Percentiles rank a stretch among this genome's conserved stretches.
Evolutionary conservation across 345 rosid genomes (phyloP).

Genomic region (Brassica incana): DNA sequence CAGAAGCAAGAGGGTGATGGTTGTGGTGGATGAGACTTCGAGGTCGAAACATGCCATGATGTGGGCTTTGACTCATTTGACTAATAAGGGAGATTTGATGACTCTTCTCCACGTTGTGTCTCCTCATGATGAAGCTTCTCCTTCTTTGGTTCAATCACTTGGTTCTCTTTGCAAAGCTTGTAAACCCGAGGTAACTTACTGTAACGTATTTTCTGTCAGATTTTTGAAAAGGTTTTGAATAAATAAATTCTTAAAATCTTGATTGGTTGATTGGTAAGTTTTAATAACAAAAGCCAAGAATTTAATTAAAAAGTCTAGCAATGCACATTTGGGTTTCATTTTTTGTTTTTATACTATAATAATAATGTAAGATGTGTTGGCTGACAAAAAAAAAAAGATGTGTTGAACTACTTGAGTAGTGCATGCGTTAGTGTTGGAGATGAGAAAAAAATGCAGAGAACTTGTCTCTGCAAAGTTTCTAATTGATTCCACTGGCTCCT

Average conservation of each 20-base stretch:
- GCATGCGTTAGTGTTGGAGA: slow-evolving; percentile 34
- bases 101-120: slow-evolving; percentile 68
- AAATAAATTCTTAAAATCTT: neutral
- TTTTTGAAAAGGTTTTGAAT: neutral
- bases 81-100: slow-evolving; percentile 75
- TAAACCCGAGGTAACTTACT: slow-evolving; percentile 71
- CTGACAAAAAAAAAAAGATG: neutral
- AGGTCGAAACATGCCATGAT: slow-evolving; percentile 93
- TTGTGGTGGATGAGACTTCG: slow-evolving; percentile 73
- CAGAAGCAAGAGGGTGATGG: slow-evolving; percentile 86
- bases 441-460: neutral
- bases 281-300: neutral
- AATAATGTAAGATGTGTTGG: neutral
- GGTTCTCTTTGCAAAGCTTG: slow-evolving; percentile 94
- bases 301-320: neutral
- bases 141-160: slow-evolving; percentile 68
- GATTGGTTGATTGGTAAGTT: neutral
- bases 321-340: neutral
- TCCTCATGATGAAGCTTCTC: slow-evolving; percentile 38
- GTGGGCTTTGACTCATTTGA: slow-evolving; percentile 90
- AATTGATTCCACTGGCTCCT: slow-evolving; percentile 14
- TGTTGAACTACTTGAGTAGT: slow-evolving; percentile 52
- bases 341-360: neutral
- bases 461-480: slow-evolving; percentile 26
- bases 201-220: slow-evolving; percentile 39